phyloP scores from a whole-genome alignment of 345 rosid genomes.

The Clausena lansium region DNA sequence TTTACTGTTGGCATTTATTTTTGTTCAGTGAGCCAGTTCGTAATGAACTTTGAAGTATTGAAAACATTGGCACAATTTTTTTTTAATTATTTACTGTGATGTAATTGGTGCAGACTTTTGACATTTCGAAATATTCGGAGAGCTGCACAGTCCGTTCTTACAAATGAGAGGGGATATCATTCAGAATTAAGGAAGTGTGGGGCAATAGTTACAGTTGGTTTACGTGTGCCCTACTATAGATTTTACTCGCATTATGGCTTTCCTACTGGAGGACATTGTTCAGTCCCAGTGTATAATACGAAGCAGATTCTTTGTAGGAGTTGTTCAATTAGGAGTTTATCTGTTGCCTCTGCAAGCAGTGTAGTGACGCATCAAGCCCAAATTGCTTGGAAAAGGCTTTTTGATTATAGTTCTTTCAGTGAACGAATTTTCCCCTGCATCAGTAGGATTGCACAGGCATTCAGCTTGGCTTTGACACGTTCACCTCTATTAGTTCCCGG shows the following conservation, averaged over 20 bases:
- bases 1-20: neutral
- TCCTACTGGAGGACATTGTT: conserved; percentile 28
- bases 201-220: conserved; percentile 37
- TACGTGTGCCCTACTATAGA: conserved; percentile 40
- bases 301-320: conserved; percentile 30
- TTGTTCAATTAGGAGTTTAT: conserved; percentile 37
- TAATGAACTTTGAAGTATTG: neutral
- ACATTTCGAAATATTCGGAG: conserved; percentile 38
- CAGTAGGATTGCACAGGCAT: conserved; percentile 68
- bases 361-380: conserved; percentile 45
- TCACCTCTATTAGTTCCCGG: conserved; percentile 62
- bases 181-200: conserved; percentile 39
- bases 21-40: neutral
- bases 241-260: conserved; percentile 27
- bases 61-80: neutral
- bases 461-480: conserved; percentile 68
- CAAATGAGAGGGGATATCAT: conserved; percentile 21
- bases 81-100: neutral
- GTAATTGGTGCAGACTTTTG: conserved; percentile 54
- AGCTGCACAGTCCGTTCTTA: conserved; percentile 28
- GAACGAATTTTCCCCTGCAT: conserved; percentile 34
- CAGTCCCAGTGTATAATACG: conserved; percentile 18
- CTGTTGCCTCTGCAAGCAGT: conserved; percentile 38
- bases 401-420: conserved; percentile 33
- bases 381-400: conserved; percentile 62